Evolutionary conservation across 768 basidiomycete species (phyloP), one percentile per base, ranked within the genome.

Genomic region (Boletales sp.): DNA sequence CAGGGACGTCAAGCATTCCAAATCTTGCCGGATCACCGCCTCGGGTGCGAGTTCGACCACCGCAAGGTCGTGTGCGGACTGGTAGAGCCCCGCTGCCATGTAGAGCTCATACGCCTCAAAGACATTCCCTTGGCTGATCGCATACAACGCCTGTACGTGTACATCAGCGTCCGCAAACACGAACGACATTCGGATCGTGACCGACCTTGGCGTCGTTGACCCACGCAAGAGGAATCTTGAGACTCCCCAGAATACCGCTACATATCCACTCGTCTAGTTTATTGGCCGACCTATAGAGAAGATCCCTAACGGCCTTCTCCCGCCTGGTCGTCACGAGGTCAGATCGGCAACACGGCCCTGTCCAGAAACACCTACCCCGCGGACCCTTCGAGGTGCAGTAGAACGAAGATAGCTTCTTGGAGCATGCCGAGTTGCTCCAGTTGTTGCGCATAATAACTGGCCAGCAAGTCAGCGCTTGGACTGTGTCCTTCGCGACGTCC

Each of bases 41-140:
- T 97, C 95, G 1, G 92, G 90, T 7, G 88, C 90, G 8, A 99
- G 79, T 52, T 94, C 85, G n/a, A 75, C 68, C 30, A 94, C 75
- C n/a, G 90, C 89, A 38, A 98, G 74, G 42, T 83, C 80, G 62
- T 96, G 94, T 1, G 95, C 94, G 5, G 80, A 70, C 50, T 84
- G 77, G 54, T 82, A 86, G 32, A 83, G 65, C 17, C 82, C 81
- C 2, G 91, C 91, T 25, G 80, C 64, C 43, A 90, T 70, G 64
- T 88, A 88, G 21, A 86, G 71, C 41, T 90, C 80, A 63, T 90
- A 96, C 15, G 91, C 92, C 1, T 77, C 73, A 62, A 78, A 92
- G 3, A 86, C 58, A 31, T 85, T 70, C 45, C 84, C 84, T 35
- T 74, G 68, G 57, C 81, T 74, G 33, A 82, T 75, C 18, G 82